phyloP scores from a whole-genome alignment of 2,329 filamentous ascomycete species.

The Colletotrichum lini region DNA sequence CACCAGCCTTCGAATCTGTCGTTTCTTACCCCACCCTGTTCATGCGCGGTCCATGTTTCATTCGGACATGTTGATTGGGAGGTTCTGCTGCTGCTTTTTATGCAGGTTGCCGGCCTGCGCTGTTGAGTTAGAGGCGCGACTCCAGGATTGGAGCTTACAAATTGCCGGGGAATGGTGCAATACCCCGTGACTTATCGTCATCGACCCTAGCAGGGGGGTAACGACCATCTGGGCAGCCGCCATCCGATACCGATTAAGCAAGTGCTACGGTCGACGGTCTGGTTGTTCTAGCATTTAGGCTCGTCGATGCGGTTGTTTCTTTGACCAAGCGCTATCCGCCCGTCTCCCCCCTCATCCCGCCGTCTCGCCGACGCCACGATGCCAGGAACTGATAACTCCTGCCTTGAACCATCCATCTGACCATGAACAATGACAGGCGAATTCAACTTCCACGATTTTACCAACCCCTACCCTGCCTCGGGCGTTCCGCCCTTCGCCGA shows the following conservation, averaged over 20 bases:
- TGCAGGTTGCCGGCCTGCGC: constrained; percentile 41
- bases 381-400: constrained; percentile 40
- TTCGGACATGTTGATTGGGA: constrained; percentile 50
- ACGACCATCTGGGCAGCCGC: constrained; percentile 39
- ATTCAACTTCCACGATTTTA: constrained; percentile 70
- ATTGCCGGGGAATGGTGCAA: constrained; percentile 69
- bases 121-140: constrained; percentile 44
- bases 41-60: constrained; percentile 42
- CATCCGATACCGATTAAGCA: constrained; percentile 37
- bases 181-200: constrained; percentile 69
- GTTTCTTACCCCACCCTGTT: constrained; percentile 39
- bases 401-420: constrained; percentile 43
- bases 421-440: constrained; percentile 67
- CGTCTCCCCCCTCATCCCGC: constrained; percentile 33
- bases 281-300: constrained; percentile 35
- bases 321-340: constrained; percentile 31
- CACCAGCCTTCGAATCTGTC: constrained; percentile 25
- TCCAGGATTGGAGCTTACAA: constrained; percentile 57
- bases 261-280: constrained; percentile 34
- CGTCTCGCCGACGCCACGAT: constrained; percentile 41
- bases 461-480: constrained; percentile 59
- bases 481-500: constrained; percentile 55
- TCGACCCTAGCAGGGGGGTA: constrained; percentile 43
- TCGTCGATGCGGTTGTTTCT: constrained; percentile 33
- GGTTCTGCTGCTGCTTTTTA: constrained; percentile 41